Evolutionary conservation across 805 yeast genomes (phyloP).

Genomic region (Candida sakaeoensis): DNA sequence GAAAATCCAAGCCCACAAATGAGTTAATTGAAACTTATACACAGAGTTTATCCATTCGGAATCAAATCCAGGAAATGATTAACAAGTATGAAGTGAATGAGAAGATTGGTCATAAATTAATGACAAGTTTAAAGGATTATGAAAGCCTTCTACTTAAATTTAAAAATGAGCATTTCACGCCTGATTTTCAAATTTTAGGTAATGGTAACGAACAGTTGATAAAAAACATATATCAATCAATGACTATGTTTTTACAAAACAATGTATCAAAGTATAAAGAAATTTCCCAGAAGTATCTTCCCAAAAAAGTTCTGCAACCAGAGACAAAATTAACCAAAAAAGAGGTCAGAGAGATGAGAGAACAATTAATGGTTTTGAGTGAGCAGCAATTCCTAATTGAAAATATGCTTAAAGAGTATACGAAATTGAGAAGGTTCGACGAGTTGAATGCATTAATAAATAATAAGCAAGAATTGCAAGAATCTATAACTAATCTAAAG

Average conservation of each 20-base stretch:
- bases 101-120: slow-evolving; percentile 20
- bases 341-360: slow-evolving; percentile 58
- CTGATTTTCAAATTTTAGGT: slow-evolving; percentile 7
- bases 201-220: slow-evolving; percentile 27
- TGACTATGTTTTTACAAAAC: slow-evolving; percentile 61
- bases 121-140: slow-evolving; percentile 27
- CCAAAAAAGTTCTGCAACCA: slow-evolving; percentile 11
- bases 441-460: slow-evolving; percentile 60
- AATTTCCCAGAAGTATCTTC: slow-evolving; percentile 44
- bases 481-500: slow-evolving; percentile 46
- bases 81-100: slow-evolving; percentile 20
- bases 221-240: slow-evolving; percentile 54
- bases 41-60: slow-evolving; percentile 19
- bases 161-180: slow-evolving; percentile 17
- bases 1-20: slow-evolving; percentile 4
- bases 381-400: slow-evolving; percentile 78
- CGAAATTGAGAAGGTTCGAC: slow-evolving; percentile 69
- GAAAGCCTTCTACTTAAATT: slow-evolving; percentile 25
- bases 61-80: slow-evolving; percentile 19
- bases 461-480: slow-evolving; percentile 55
- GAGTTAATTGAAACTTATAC: slow-evolving; percentile 16
- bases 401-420: slow-evolving; percentile 58
- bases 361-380: slow-evolving; percentile 78
- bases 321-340: slow-evolving; percentile 35
- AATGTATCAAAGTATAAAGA: slow-evolving; percentile 62